Base-by-base conservation (phyloP, 148 eudicot species). In the Rhododendron simsii region DNA sequence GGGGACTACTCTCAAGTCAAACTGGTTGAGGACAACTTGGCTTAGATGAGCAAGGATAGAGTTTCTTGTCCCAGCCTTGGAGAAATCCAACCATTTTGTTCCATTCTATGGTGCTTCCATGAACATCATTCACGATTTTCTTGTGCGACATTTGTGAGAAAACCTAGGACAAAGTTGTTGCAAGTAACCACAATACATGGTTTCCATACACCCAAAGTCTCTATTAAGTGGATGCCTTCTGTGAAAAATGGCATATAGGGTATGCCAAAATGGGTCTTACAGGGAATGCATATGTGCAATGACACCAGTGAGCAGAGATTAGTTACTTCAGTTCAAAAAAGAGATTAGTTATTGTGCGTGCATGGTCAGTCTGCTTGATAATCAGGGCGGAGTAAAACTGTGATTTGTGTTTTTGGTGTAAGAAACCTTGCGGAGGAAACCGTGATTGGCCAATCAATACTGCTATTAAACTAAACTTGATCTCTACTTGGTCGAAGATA, bases 301-400 rank as follows among this genome's bases (percentile, higher is more conserved):
- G 26, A 20, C 80, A 76, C n/a, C 80, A 8, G 3, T 37, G 44
- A 37, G 50, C 44, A 20, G 80, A 76, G 80, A 76, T 39, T 76
- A 6, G 8, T 75, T 35, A 18, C 61, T 18, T 3, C 61, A 55
- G 61, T 55, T 55, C 61, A 4, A 55, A 55, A 55, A 55, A 55
- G 61, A 18, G 61, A 55, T 55, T 18, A 55, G 61, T 55, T 41
- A 21, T 28, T 8, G 20, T 75, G 26, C 21, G 28, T 76, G 50
- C 80, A 76, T 37, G 80, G 80, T 76, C 21, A 76, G n/a, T 76
- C 80, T 76, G 80, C 50, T 37, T 76, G 26, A 76, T 39, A 18
- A 76, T 9, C 13, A 33, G 7, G 50, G 48, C 0, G 26, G 48
- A 18, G 48, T 13, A 76, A 76, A 37, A 41, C 48, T 7, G n/a